Evolutionary conservation across 768 basidiomycete species (phyloP), one percentile per base, ranked within the genome.

Genomic region (Suillus bovinus): DNA sequence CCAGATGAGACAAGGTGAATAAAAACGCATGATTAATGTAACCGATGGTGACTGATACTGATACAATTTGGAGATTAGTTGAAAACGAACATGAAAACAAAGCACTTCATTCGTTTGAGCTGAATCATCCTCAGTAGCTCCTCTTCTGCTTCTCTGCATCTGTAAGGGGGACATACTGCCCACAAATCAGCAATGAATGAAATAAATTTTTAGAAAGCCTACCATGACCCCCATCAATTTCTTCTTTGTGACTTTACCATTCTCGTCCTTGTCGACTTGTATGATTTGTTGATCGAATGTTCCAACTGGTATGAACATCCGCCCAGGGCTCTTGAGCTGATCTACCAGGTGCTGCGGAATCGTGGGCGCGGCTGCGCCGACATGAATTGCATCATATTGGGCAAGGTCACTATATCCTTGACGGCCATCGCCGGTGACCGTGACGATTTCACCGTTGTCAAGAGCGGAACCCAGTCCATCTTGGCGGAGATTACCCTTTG

Each of bases 251-350:
- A 97, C 82, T 5, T 79, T 79, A 0, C 95, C 96, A 0, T 86
- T 63, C 38, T 63, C 78, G 61, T 89, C 87, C 71, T 96, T 97
- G 69, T 96, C 93, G 16, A 96, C 78, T 64, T 91, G 86, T 68
- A 86, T 79, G 59, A 97, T 86, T 68, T 84, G 76, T 63, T 91
- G 87, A 16, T 66, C 66, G 16, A 74, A 68, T 1, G 78, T 81
- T 3, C 95, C 96, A 16, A 98, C 89, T 2, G 96, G 96, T 58
- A 98, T 93, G 77, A 98, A 96, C 90, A 98, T 94, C 58, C 87
- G 79, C 17, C 91, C 91, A 0, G 90, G 89, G 2, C 74, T 71
- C 31, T 87, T 87, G 3, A 94, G 85, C 69, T 96, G 95, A 16
- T 90, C 85, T 33, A 98, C 73, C 1, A 99, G 83, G 0, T 81